phyloP scores from a whole-genome alignment of 495 filamentous ascomycete species.

The Aspergillus haitiensis region DNA sequence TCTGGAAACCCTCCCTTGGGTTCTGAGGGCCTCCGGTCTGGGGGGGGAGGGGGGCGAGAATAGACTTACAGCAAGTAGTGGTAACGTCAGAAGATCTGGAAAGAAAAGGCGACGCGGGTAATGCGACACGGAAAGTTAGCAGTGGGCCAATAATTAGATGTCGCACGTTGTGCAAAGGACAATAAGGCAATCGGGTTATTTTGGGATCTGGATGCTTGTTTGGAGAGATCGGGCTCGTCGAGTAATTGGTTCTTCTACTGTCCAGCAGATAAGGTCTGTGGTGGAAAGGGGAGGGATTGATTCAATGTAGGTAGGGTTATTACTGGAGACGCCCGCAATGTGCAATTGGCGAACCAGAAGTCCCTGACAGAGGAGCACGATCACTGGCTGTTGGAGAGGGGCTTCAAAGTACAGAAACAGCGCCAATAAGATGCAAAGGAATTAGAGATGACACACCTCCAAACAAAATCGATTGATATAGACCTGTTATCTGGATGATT shows the following conservation, averaged over 20 bases:
- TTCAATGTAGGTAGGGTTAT: constrained; percentile 14
- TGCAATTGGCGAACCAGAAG: constrained; percentile 51
- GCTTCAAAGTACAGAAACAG: constrained; percentile 16
- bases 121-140: constrained; percentile 32
- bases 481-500: constrained; percentile 12
- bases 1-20: constrained; percentile 22
- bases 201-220: constrained; percentile 25
- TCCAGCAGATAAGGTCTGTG: constrained; percentile 16
- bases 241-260: constrained; percentile 24
- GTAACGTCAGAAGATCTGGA: constrained; percentile 34
- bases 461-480: constrained; percentile 13
- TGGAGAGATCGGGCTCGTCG: constrained; percentile 25
- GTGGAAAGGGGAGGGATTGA: too few relatives aligned
- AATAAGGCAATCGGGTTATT: constrained; percentile 27
- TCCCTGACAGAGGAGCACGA: constrained; percentile 32
- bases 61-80: constrained; percentile 25
- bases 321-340: constrained; percentile 35
- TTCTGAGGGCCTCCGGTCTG: constrained; percentile 14
- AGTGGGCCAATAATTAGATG: constrained; percentile 38
- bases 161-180: constrained; percentile 38
- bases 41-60: constrained; percentile 1
- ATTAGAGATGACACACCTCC: constrained; percentile 13
- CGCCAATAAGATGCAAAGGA: constrained; percentile 19
- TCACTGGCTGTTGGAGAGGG: constrained; percentile 26
- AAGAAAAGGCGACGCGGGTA: constrained; percentile 34